Percentiles rank a stretch among this genome's conserved stretches.
Evolutionary conservation across 805 yeast species (phyloP).

Genomic region (Debaryomyces castellii): DNA sequence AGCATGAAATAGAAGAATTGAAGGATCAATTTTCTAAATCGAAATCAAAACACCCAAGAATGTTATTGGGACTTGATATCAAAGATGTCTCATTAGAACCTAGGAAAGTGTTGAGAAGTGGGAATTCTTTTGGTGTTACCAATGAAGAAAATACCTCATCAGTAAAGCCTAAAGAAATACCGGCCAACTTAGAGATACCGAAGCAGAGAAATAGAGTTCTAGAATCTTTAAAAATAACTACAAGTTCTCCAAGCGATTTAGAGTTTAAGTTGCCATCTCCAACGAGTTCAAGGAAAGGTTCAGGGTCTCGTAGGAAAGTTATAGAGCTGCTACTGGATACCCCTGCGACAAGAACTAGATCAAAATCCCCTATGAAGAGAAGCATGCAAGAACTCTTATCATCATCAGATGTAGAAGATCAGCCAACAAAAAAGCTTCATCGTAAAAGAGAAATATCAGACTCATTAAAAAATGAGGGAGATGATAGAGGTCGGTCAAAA

Average conservation of each 20-base stretch:
- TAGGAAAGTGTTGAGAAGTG: constrained; percentile 23
- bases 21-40: constrained; percentile 1
- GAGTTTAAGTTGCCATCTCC: constrained; percentile 1
- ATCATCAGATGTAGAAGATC: constrained; percentile 9
- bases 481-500: constrained; percentile 15
- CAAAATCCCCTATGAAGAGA: constrained; percentile 34
- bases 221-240: neutral
- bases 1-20: neutral
- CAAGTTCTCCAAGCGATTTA: constrained; percentile 1
- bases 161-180: neutral
- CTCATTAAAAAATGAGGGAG: constrained; percentile 2
- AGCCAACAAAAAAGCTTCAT: neutral
- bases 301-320: neutral
- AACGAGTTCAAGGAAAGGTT: constrained; percentile 1
- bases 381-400: constrained; percentile 19
- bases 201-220: constrained; percentile 1
- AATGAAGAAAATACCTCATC: neutral
- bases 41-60: constrained; percentile 6
- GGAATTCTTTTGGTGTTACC: constrained; percentile 16
- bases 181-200: neutral
- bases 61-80: constrained; percentile 24
- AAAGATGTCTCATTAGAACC: constrained; percentile 20
- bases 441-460: neutral
- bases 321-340: constrained; percentile 12
- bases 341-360: constrained; percentile 33